Evolutionary conservation across 2,329 filamentous ascomycete genomes (phyloP).

Genomic region (Aspergillus sp.): DNA sequence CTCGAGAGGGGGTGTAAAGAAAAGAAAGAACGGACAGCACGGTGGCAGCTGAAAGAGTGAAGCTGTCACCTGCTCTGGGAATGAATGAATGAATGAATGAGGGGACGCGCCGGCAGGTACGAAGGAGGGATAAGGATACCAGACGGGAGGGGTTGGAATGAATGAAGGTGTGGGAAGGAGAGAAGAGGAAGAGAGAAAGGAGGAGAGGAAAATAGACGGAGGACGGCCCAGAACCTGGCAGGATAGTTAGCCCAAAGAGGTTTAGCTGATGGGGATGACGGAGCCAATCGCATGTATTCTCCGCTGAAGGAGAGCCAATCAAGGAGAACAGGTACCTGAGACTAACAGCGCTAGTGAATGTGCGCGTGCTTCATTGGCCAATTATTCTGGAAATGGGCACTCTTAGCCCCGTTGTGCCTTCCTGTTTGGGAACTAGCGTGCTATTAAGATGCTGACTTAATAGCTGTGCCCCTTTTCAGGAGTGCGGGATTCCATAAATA

Average conservation of each 20-base stretch:
- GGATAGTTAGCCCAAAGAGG: too few species aligned
- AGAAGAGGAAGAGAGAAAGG: slow-evolving; percentile 6
- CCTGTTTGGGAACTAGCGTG: background rate
- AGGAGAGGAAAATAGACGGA: background rate
- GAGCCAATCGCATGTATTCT: too few species aligned
- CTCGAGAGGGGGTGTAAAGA: slow-evolving; percentile 9
- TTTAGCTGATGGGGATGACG: too few species aligned
- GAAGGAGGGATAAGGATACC: slow-evolving; percentile 14
- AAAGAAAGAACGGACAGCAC: slow-evolving; percentile 43
- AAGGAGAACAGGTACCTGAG: background rate
- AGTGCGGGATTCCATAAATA: background rate
- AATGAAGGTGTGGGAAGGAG: slow-evolving; percentile 15
- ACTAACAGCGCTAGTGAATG: background rate
- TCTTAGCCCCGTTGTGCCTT: background rate
- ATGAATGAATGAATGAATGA: slow-evolving; percentile 1
- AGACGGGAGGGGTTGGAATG: slow-evolving; percentile 9
- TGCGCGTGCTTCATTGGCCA: background rate
- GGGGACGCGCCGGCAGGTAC: slow-evolving; percentile 13
- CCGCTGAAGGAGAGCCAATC: too few species aligned
- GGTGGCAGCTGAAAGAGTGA: slow-evolving; percentile 57
- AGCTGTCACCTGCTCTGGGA: slow-evolving; percentile 44
- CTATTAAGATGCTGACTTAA: background rate
- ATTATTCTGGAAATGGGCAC: background rate
- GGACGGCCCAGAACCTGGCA: too few species aligned
- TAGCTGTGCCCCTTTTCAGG: background rate